Evolutionary conservation across 2,329 filamentous ascomycete species (phyloP).

Genomic region (Ampelomyces quisqualis): DNA sequence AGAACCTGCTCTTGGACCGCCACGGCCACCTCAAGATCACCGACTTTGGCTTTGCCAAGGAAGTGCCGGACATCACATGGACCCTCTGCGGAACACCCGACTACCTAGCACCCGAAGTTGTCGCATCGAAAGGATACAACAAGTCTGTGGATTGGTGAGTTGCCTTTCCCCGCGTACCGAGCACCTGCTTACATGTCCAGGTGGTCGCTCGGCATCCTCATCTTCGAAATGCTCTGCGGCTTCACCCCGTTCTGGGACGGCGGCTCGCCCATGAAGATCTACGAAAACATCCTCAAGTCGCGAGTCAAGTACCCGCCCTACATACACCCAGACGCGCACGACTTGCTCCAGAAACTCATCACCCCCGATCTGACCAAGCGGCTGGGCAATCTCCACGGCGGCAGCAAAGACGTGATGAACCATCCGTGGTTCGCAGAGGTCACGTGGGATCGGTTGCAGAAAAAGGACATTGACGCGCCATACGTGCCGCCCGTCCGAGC

Average conservation of each 20-base stretch:
- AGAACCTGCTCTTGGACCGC: conserved; percentile 87
- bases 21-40: conserved; percentile 96
- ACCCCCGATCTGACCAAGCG: conserved; percentile 93
- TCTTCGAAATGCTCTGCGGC: conserved; percentile 99
- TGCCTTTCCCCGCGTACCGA: conserved; percentile 1
- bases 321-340: conserved; percentile 90
- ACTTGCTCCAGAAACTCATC: conserved; percentile 88
- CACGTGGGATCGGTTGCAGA: conserved; percentile 90
- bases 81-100: conserved; percentile 96
- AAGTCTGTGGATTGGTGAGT: conserved; percentile 97
- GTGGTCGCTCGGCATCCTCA: conserved; percentile 98
- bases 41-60: conserved; percentile 98
- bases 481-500: conserved; percentile 96
- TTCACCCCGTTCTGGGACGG: conserved; percentile 99
- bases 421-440: conserved; percentile 97
- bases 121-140: conserved; percentile 99
- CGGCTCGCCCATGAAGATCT: conserved; percentile 97
- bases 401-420: conserved; percentile 87
- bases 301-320: conserved; percentile 96
- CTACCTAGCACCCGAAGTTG: conserved; percentile 95
- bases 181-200: conserved; percentile 56
- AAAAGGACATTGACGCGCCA: conserved; percentile 97
- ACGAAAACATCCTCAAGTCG: conserved; percentile 97
- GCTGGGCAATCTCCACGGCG: conserved; percentile 88
- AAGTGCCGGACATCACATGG: conserved; percentile 98